phyloP scores from a whole-genome alignment of 306 rosid genomes.

The Quercus berberidifolia region DNA sequence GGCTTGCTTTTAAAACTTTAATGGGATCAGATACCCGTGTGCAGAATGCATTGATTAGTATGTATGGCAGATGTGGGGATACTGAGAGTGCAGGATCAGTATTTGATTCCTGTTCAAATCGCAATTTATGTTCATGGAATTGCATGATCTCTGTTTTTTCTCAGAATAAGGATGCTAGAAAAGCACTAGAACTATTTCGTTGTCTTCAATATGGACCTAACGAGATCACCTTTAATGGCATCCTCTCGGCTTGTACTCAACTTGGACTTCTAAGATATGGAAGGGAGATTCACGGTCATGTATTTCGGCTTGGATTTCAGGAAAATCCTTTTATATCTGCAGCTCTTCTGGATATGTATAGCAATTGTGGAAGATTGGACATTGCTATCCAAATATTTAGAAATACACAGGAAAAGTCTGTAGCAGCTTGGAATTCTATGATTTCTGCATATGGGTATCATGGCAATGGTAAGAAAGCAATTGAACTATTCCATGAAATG shows the following conservation, averaged over 20 bases:
- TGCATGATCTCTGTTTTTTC: slow-evolving; percentile 55
- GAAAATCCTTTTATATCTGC: slow-evolving; percentile 45
- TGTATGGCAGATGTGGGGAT: slow-evolving; percentile 60
- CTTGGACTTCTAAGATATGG: slow-evolving; percentile 40
- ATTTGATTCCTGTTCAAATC: slow-evolving; percentile 27
- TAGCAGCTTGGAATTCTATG: slow-evolving; percentile 55
- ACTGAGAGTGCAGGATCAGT: slow-evolving; percentile 42
- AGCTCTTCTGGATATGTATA: slow-evolving; percentile 51
- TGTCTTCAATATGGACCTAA: slow-evolving; percentile 37
- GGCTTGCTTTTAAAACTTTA: slow-evolving; percentile 36
- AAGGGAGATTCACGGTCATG: slow-evolving; percentile 43
- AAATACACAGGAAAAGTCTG: slow-evolving; percentile 37
- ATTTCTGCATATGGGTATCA: slow-evolving; percentile 53
- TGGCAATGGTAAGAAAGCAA: slow-evolving; percentile 44
- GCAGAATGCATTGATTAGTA: slow-evolving; percentile 50
- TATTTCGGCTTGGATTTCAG: slow-evolving; percentile 27
- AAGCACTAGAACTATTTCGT: slow-evolving; percentile 39
- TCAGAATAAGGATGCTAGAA: slow-evolving; percentile 43
- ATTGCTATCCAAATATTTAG: slow-evolving; percentile 40
- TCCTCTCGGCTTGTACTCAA: slow-evolving; percentile 56
- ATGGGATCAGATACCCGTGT: slow-evolving; percentile 42
- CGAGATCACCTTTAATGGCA: slow-evolving; percentile 44
- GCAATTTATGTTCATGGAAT: slow-evolving; percentile 59
- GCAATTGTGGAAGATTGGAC: slow-evolving; percentile 53
- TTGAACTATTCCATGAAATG: slow-evolving; percentile 45